Conservation (phyloP, 2,329 filamentous ascomycete species). For the Pseudogymnoascus sp. region DNA sequence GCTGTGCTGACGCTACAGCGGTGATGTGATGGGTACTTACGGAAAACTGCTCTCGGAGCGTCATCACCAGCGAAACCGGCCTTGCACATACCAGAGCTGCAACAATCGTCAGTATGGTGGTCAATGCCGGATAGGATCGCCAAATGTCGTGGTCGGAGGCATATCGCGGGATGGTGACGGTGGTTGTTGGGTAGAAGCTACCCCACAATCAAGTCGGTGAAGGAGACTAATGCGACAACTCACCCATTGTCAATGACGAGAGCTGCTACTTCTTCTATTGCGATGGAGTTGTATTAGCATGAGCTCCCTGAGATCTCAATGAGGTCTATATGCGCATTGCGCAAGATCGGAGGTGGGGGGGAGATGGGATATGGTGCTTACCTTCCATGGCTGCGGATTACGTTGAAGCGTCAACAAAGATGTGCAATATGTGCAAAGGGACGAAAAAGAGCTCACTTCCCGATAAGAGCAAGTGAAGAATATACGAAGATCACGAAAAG, state of each 20-base stretch:
- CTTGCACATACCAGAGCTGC: constrained; percentile 99
- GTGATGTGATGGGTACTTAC: constrained; percentile 57
- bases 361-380: constrained; percentile 25
- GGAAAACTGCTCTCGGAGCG: constrained; percentile 99
- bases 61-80: constrained; percentile 99
- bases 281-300: constrained; percentile 23
- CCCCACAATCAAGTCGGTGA: constrained; percentile 20
- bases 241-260: constrained; percentile 99
- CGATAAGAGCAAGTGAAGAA: constrained; percentile 22
- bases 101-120: constrained; percentile 22
- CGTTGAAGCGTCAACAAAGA: constrained; percentile 25
- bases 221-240: constrained; percentile 42
- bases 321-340: constrained; percentile 16
- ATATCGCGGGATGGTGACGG: constrained; percentile 9
- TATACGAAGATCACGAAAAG: constrained; percentile 25
- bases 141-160: constrained; percentile 1
- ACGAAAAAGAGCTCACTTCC: constrained; percentile 24
- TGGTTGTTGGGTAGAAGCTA: constrained; percentile 15
- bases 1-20: background rate
- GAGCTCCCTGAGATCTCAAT: constrained; percentile 14
- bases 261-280: constrained; percentile 97
- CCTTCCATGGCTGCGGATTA: constrained; percentile 34
- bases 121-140: constrained; percentile 7
- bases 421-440: constrained; percentile 23
- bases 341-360: constrained; percentile 14